Percentiles rank a stretch among this genome's conserved stretches.
phyloP scores from a whole-genome alignment of 306 rosid genomes.

The Castanea mollissima region DNA sequence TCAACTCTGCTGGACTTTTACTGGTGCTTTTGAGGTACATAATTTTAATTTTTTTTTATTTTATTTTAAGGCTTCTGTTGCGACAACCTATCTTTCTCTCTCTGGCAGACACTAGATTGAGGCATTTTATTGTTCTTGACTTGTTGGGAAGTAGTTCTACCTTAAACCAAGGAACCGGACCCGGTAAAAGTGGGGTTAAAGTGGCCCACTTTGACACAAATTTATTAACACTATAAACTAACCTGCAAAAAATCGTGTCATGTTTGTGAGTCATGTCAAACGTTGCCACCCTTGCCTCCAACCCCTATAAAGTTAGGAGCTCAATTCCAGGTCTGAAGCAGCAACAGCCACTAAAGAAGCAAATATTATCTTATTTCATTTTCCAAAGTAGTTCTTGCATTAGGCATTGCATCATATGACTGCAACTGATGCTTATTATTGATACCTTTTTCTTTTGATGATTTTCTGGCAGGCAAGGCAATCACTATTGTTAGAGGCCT shows the following conservation, averaged over 20 bases:
- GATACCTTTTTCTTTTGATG: constrained; percentile 13
- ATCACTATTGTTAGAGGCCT: constrained; percentile 94
- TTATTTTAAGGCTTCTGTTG: background rate
- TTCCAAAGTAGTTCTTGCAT: background rate
- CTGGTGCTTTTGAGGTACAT: constrained; percentile 91
- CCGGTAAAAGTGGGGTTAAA: no score
- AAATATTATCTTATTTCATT: background rate
- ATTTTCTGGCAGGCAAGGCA: constrained; percentile 80
- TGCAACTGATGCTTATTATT: background rate
- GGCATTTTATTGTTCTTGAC: background rate
- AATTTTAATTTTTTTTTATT: constrained; percentile 7
- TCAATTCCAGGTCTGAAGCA: no score
- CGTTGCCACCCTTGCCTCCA: no score
- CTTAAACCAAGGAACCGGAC: background rate
- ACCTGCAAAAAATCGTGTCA: no score
- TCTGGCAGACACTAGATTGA: background rate
- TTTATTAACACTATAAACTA: no score
- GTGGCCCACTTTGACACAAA: no score
- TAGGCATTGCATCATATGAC: background rate
- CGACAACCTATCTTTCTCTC: background rate
- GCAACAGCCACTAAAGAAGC: no score
- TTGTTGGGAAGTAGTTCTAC: background rate
- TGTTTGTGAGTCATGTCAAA: no score
- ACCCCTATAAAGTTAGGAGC: no score
- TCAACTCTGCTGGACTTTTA: constrained; percentile 87